Evolutionary conservation across 1,139 yeast genomes (phyloP), one percentile per base, ranked within the genome.

Genomic region (Pichia sp.): DNA sequence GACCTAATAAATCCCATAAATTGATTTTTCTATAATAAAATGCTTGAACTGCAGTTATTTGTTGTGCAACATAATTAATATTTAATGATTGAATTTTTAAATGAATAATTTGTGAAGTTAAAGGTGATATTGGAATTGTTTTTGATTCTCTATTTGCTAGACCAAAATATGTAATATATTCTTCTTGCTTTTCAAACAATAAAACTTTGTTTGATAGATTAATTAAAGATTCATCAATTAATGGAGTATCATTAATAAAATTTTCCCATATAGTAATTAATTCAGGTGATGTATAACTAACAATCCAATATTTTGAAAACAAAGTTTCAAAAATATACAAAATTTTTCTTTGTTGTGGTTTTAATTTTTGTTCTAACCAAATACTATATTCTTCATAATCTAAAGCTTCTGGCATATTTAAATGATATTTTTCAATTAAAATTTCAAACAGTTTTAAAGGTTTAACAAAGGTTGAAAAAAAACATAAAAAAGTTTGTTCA

Each of bases 391-490:
- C 96, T 50, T 85, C 95, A 54, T 78, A 83, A 45, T 86, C 78
- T 50, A 92, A 67, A 0, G 95, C 96, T 56, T 85, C 96, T 0
- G 97, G 97, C 5, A 97, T 95, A 51, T 78, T 80, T 30, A 80
- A 68, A 49, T 82, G 74, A 64, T 82, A 92, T 43, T 96, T 70
- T 32, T 72, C 71, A 31, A 82, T 77, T 49, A 92, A 67, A 39
- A 76, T 64, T 25, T 72, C 74, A 46, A 89, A 69, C 31, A 92
- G 70, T 47, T 81, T 87, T 4, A 74, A 66, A 1, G 95, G 76
- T 1, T 83, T 71, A 67, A 84, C 76, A 60, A 90, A 85, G 37
- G 94, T 81, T 35, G 86, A 72, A 63, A 87, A 89, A 0, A 95
- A 82, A 29, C 82, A 67, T 50, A 90, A 67, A 67, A 90, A 79